These are phyloP conservation scores for Myriosclerotinia duriaeana DNA, from an alignment of 2,329 filamentous ascomycete genomes.

Conservation along the genomic window DNA sequence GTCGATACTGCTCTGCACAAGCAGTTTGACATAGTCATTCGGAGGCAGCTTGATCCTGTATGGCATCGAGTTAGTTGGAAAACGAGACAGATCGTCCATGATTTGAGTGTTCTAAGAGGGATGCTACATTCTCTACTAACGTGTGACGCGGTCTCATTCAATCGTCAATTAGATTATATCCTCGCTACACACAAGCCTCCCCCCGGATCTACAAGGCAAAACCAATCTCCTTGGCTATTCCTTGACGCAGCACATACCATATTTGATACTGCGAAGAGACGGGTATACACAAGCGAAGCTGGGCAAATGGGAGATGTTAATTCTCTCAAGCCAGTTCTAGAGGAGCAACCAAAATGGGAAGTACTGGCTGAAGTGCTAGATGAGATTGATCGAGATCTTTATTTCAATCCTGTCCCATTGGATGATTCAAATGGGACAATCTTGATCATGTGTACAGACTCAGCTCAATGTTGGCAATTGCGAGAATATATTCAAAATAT, in stretches of 20 bases:
- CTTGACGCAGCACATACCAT: slow-evolving; percentile 92
- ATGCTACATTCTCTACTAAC: slow-evolving; percentile 81
- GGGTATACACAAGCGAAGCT: slow-evolving; percentile 75
- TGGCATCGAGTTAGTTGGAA: slow-evolving; percentile 97
- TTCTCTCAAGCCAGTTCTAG: slow-evolving; percentile 73
- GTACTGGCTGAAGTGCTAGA: slow-evolving; percentile 85
- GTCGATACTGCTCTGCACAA: slow-evolving; percentile 88
- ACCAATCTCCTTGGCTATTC: slow-evolving; percentile 93
- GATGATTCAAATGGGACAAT: slow-evolving; percentile 91
- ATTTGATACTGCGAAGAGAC: slow-evolving; percentile 82
- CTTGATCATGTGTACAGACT: slow-evolving; percentile 91
- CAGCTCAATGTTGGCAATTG: slow-evolving; percentile 80
- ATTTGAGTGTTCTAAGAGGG: slow-evolving; percentile 77
- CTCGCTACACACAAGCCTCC: slow-evolving; percentile 86
- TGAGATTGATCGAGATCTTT: slow-evolving; percentile 88
- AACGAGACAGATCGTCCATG: slow-evolving; percentile 90
- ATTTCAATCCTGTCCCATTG: slow-evolving; percentile 72
- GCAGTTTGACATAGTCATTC: slow-evolving; percentile 86
- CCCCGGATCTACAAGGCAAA: slow-evolving; percentile 81
- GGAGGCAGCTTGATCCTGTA: slow-evolving; percentile 88
- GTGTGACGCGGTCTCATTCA: slow-evolving; percentile 86
- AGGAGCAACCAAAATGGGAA: slow-evolving; percentile 93
- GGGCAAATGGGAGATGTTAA: slow-evolving; percentile 38
- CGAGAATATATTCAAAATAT: slow-evolving; percentile 90
- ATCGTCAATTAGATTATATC: slow-evolving; percentile 92